phyloP scores from a whole-genome alignment of 352 stramenopile species.

The Thraustochytrium sp. region DNA sequence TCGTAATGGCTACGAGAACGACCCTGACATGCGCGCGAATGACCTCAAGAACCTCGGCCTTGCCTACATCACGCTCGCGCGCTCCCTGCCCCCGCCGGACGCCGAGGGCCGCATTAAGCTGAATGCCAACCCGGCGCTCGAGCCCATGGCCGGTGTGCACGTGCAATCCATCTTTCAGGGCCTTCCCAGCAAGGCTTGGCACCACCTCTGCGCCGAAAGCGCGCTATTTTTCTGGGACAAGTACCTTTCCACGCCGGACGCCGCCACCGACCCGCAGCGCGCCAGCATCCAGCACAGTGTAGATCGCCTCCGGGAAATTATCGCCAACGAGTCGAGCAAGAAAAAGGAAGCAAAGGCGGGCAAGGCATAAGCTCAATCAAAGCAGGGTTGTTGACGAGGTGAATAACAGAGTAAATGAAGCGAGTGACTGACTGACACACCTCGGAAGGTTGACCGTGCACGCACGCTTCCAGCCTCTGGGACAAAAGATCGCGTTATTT shows the following conservation, averaged over 20 bases:
- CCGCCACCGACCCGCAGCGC: neutral
- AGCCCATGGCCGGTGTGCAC: neutral
- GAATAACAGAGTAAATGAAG: too few relatives aligned
- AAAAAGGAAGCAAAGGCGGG: neutral
- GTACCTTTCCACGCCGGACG: neutral
- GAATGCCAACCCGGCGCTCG: neutral
- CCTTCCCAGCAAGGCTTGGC: neutral
- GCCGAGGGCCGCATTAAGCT: neutral
- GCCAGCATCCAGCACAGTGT: neutral
- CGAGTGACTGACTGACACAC: too few relatives aligned
- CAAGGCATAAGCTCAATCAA: neutral
- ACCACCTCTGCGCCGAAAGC: neutral
- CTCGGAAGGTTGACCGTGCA: too few relatives aligned
- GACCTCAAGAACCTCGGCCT: slow-evolving; percentile 88
- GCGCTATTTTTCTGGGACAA: neutral
- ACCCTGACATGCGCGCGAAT: slow-evolving; percentile 61
- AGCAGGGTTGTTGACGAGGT: too few relatives aligned
- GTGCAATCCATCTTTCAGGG: neutral
- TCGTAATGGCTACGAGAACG: slow-evolving; percentile 59
- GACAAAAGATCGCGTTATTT: too few relatives aligned
- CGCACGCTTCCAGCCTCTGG: too few relatives aligned
- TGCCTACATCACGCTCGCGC: slow-evolving; percentile 63
- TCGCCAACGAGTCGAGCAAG: too few relatives aligned
- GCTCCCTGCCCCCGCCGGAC: neutral
- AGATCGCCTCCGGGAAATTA: neutral